Conservation (phyloP, 176 grass and related monocot genomes). For the Aegilops sharonensis region DNA sequence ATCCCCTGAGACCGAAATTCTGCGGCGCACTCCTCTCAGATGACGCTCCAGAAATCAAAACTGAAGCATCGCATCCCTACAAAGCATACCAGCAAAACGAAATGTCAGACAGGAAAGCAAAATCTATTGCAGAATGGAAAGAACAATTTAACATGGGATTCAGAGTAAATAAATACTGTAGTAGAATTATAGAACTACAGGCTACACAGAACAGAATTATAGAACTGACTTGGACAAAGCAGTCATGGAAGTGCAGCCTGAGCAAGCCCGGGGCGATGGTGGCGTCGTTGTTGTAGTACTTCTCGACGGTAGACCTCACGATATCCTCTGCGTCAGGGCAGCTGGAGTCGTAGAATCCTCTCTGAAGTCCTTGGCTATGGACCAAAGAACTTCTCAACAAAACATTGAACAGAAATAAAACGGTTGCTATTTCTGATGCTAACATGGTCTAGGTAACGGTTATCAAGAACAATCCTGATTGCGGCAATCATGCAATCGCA, state of each 20-base stretch:
- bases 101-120: background rate
- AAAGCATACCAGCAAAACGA: background rate
- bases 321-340: constrained; percentile 67
- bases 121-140: background rate
- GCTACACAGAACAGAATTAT: background rate
- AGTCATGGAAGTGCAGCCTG: constrained; percentile 89
- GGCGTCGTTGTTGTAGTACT: constrained; percentile 56
- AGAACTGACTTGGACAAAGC: constrained; percentile 67
- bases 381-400: constrained; percentile 12
- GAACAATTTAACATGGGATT: background rate
- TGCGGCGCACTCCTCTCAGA: constrained; percentile 61
- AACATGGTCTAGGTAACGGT: background rate
- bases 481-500: background rate
- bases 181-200: background rate
- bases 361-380: constrained; percentile 50
- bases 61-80: constrained; percentile 75
- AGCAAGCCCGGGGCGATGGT: constrained; percentile 70
- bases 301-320: constrained; percentile 59
- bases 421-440: background rate
- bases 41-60: constrained; percentile 62
- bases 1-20: constrained; percentile 68
- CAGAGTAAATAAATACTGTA: background rate
- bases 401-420: constrained; percentile 13
- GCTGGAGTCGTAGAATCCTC: constrained; percentile 55
- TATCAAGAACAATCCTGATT: background rate